A percentile compares a stretch with the other conserved stretches of the same genome.
Evolutionary conservation across 352 stramenopile genomes (phyloP).

Genomic region (Globisporangium irregulare): DNA sequence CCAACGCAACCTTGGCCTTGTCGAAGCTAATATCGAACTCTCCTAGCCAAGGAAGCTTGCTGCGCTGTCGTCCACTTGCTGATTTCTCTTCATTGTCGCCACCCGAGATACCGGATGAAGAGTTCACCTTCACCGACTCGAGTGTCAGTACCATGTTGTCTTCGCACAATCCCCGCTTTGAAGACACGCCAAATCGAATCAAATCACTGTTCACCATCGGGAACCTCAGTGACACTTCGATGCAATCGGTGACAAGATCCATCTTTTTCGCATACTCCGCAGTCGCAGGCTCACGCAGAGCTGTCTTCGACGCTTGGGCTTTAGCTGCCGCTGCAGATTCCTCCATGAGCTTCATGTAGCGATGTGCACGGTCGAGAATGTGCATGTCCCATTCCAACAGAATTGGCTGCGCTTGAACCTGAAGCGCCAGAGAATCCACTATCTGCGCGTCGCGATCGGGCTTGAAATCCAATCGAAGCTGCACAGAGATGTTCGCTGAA

Average conservation of each 20-base stretch:
- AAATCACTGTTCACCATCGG: constrained; percentile 83
- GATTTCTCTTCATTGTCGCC: constrained; percentile 11
- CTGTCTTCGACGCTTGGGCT: constrained; percentile 13
- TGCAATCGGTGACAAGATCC: constrained; percentile 68
- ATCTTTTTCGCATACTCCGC: constrained; percentile 50
- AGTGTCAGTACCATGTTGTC: constrained; percentile 71
- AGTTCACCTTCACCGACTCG: constrained; percentile 55
- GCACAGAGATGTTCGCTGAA: constrained; percentile 63
- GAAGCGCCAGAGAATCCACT: constrained; percentile 47
- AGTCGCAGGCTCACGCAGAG: neutral
- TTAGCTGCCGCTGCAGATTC: constrained; percentile 32
- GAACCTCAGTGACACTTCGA: constrained; percentile 75
- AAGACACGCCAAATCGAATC: constrained; percentile 77
- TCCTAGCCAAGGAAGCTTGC: constrained; percentile 54
- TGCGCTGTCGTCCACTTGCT: constrained; percentile 8
- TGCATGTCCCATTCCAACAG: constrained; percentile 88
- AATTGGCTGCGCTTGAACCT: constrained; percentile 71
- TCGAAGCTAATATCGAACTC: constrained; percentile 69
- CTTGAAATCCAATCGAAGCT: constrained; percentile 63
- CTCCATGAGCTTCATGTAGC: constrained; percentile 71
- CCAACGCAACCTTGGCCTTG: constrained; percentile 37
- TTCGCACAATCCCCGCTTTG: constrained; percentile 78
- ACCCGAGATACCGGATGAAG: constrained; percentile 12
- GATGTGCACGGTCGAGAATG: constrained; percentile 72
- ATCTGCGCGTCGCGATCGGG: constrained; percentile 24